These are phyloP conservation scores for Pyrenochaeta sp. DNA, from an alignment of 2,329 filamentous ascomycete species.

Conservation along the genomic window DNA sequence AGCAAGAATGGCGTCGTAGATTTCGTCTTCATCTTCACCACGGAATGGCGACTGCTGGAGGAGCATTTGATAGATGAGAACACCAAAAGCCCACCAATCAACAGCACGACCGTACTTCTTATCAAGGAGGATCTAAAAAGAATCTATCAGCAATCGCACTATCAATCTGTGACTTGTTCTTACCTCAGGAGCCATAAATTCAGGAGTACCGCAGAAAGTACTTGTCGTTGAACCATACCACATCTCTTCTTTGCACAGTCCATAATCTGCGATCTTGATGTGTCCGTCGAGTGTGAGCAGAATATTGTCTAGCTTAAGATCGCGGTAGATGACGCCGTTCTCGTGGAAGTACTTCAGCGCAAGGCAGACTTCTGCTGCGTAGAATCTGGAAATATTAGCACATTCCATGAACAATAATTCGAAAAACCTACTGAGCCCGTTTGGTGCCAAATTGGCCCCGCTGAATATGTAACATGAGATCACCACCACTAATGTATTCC, in stretches of 20 bases:
- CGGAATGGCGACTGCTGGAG: slow-evolving; percentile 98
- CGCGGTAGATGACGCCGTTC: slow-evolving; percentile 96
- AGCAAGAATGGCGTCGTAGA: slow-evolving; percentile 97
- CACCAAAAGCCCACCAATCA: slow-evolving; percentile 99
- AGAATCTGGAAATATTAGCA: slow-evolving; percentile 69
- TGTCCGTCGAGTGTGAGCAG: slow-evolving; percentile 93
- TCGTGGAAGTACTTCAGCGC: slow-evolving; percentile 99
- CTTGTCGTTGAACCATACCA: slow-evolving; percentile 97
- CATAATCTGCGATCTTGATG: slow-evolving; percentile 98
- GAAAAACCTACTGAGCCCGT: slow-evolving; percentile 80
- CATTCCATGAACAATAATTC: neutral
- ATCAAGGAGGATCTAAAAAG: slow-evolving; percentile 81
- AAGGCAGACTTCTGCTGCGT: slow-evolving; percentile 95
- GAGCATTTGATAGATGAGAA: slow-evolving; percentile 99
- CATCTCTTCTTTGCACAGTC: slow-evolving; percentile 99
- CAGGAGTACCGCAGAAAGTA: slow-evolving; percentile 98
- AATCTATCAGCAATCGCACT: neutral
- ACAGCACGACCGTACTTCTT: slow-evolving; percentile 98
- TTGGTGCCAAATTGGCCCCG: slow-evolving; percentile 95
- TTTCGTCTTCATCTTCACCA: slow-evolving; percentile 98
- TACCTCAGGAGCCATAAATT: slow-evolving; percentile 99
- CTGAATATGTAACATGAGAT: slow-evolving; percentile 99
- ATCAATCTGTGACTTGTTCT: slow-evolving; percentile 7
- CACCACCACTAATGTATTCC: slow-evolving; percentile 98
- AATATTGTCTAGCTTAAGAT: slow-evolving; percentile 86